A percentile compares a stretch with the other conserved stretches of the same genome.
Evolutionary conservation across 129 eudicot species (phyloP).

Genomic region (Saussurea involucrata): DNA sequence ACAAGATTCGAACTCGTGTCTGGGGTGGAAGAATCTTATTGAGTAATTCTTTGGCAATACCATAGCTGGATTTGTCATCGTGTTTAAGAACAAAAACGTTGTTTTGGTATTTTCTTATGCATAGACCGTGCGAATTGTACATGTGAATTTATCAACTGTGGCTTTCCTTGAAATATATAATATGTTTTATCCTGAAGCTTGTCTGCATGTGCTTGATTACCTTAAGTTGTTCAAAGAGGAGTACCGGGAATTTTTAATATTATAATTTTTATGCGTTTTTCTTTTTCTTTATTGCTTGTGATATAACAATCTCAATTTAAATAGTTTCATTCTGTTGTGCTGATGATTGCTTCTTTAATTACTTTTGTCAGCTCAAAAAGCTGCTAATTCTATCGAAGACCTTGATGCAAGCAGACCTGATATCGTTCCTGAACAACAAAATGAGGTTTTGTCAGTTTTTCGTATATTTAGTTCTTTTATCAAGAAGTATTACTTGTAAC

Average conservation of each 20-base stretch:
- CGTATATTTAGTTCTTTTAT: not conserved
- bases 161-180: too few species aligned
- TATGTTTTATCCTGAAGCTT: too few species aligned
- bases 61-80: too few species aligned
- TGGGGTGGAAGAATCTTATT: too few species aligned
- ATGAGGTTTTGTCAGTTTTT: constrained; percentile 39
- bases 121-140: too few species aligned
- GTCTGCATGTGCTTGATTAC: not conserved
- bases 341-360: not conserved
- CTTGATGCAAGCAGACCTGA: constrained; percentile 27
- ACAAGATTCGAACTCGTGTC: too few species aligned
- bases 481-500: not conserved
- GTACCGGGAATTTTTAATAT: not conserved
- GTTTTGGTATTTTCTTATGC: too few species aligned
- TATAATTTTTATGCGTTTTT: not conserved
- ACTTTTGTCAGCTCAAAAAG: constrained; percentile 34
- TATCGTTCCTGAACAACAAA: constrained; percentile 26
- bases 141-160: too few species aligned
- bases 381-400: constrained; percentile 14
- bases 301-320: constrained; percentile 1
- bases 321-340: constrained; percentile 3
- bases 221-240: constrained; percentile 8
- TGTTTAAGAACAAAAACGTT: too few species aligned
- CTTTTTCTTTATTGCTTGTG: constrained; percentile 6
- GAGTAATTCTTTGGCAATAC: too few species aligned